A percentile compares a stretch with the other conserved stretches of the same genome.
Evolutionary conservation across 2,329 filamentous ascomycete genomes (phyloP).

Genomic region (Aspergillus ochraceoroseus): DNA sequence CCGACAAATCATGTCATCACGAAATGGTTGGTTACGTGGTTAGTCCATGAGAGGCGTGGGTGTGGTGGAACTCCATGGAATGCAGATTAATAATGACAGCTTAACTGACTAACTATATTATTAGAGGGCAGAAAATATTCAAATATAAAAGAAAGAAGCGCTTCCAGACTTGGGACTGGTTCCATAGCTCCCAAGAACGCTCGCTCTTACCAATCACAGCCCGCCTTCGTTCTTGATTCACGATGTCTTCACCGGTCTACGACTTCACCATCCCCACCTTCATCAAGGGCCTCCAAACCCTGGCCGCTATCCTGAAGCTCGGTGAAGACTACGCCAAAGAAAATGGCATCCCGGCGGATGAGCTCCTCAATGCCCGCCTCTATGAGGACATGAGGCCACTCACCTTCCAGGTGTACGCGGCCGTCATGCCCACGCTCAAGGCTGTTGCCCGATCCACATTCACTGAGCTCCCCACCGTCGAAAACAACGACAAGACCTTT

Average conservation of each 20-base stretch:
- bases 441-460: constrained; percentile 39
- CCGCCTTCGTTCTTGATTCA: neutral
- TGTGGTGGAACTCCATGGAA: too few relatives aligned
- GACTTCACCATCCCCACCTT: constrained; percentile 7
- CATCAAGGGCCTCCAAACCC: constrained; percentile 6
- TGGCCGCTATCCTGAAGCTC: constrained; percentile 41
- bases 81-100: too few relatives aligned
- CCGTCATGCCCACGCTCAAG: constrained; percentile 43
- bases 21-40: too few relatives aligned
- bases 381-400: constrained; percentile 50
- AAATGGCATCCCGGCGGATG: constrained; percentile 33
- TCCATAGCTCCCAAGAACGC: neutral
- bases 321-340: constrained; percentile 41
- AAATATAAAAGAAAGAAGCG: too few relatives aligned
- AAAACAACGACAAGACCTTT: constrained; percentile 49
- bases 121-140: too few relatives aligned
- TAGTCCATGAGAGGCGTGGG: too few relatives aligned
- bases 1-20: too few relatives aligned
- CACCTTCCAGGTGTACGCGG: constrained; percentile 47
- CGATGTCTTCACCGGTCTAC: constrained; percentile 6
- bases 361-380: constrained; percentile 43
- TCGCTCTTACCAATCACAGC: neutral
- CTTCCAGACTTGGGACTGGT: neutral
- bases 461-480: constrained; percentile 30
- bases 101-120: too few relatives aligned